Base-by-base conservation (phyloP, 352 stramenopile genomes). In the Peronospora belbahrii region DNA sequence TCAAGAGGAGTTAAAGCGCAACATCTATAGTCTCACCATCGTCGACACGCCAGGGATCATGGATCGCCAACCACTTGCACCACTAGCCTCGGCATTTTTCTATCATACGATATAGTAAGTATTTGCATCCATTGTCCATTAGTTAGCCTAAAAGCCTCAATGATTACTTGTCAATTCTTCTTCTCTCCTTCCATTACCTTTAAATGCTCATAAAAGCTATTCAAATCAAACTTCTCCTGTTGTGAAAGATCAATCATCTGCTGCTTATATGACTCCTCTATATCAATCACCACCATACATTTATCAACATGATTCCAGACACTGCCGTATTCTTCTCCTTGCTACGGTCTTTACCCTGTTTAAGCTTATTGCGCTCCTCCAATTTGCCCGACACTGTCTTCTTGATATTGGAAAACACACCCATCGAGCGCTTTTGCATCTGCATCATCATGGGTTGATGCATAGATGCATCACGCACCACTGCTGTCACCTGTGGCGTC, bases 281-380 rank as follows among this genome's bases (percentile, higher is more conserved):
- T 28, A 52, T 11, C 22, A 34, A 25, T 27, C 43, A 2, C 20
- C 24, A 52, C 2, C 6, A 15, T 6, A n/a, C 24, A 28, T 0
- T 28, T n/a, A n/a, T n/a, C n/a, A 11, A 28, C 24, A 28, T 28
- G 24, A 28, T 9, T 28, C 24, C 0, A 28, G n/a, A n/a, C n/a
- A n/a, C n/a, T n/a, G n/a, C n/a, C n/a, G n/a, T n/a, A n/a, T n/a
- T n/a, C n/a, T n/a, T n/a, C n/a, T n/a, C n/a, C n/a, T n/a, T n/a
- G n/a, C n/a, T n/a, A n/a, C n/a, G n/a, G n/a, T n/a, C n/a, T n/a
- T n/a, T n/a, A 90, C 79, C 65, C 41, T 87, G 73, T 55, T 93
- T 93, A 38, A 59, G 65, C 33, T 85, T 62, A 55, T 87, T 91
- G 62, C 79, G 76, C 60, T 88, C 67, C 61, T 90, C 73, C 48